These are phyloP conservation scores for Paecilomyces dactylethromorphus DNA, from an alignment of 2,329 filamentous ascomycete species.

Conservation along the genomic window DNA sequence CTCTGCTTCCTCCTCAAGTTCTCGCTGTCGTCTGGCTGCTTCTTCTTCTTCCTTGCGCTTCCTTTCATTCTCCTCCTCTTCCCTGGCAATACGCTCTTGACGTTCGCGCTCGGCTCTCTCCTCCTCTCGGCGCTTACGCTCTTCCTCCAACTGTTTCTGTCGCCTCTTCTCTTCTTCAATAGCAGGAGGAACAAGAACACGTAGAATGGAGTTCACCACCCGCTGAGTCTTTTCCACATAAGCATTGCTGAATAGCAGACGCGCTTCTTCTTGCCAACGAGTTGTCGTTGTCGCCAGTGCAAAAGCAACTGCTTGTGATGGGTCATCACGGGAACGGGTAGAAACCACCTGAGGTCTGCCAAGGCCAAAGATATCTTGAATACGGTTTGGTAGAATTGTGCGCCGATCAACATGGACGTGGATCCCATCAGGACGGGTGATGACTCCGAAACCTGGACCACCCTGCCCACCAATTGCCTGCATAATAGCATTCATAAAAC, in stretches of 20 bases:
- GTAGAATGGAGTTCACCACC: constrained; percentile 63
- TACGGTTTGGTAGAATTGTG: constrained; percentile 43
- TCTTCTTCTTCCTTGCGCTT: constrained; percentile 63
- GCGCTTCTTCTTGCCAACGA: constrained; percentile 85
- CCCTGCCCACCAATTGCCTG: constrained; percentile 46
- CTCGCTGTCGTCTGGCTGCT: constrained; percentile 53
- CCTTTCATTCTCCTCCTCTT: constrained; percentile 67
- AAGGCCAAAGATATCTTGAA: constrained; percentile 44
- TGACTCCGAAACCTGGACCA: constrained; percentile 35
- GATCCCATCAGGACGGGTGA: constrained; percentile 44
- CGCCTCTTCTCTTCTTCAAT: constrained; percentile 71
- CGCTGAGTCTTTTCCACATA: constrained; percentile 63
- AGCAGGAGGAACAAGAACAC: constrained; percentile 72
- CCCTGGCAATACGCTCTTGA: constrained; percentile 58
- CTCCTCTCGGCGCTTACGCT: constrained; percentile 54
- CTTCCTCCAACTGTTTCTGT: constrained; percentile 53
- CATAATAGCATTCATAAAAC: constrained; percentile 53
- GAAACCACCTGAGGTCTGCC: constrained; percentile 22
- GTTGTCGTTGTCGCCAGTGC: constrained; percentile 61
- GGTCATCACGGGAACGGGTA: constrained; percentile 39
- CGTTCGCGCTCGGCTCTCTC: constrained; percentile 54
- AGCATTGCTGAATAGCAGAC: constrained; percentile 69
- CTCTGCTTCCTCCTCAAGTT: constrained; percentile 58
- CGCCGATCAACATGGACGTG: constrained; percentile 50
- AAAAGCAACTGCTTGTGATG: constrained; percentile 69